These are phyloP conservation scores for Sporothrix globosa DNA, from an alignment of 2,329 filamentous ascomycete genomes.

Conservation along the genomic window DNA sequence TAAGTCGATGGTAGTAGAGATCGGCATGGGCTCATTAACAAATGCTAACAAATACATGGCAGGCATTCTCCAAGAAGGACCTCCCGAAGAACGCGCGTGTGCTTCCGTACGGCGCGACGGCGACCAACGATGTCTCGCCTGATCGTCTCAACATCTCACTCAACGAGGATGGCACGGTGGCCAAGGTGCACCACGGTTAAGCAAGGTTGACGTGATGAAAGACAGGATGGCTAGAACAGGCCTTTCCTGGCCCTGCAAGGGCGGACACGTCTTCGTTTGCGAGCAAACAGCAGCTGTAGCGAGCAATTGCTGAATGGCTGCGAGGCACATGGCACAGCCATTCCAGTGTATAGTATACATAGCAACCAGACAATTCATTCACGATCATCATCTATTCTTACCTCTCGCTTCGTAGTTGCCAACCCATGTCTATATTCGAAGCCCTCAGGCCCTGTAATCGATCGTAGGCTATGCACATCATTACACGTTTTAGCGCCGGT, in stretches of 20 bases:
- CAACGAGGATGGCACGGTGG: conserved; percentile 63
- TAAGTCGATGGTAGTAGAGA: conserved; percentile 40
- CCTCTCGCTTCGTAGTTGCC: not conserved
- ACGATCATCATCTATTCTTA: not conserved
- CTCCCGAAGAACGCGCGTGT: conserved; percentile 61
- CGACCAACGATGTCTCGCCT: conserved; percentile 60
- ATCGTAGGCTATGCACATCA: conserved; percentile 5
- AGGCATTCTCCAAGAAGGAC: conserved; percentile 65
- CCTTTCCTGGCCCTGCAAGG: not conserved
- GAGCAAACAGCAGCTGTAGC: not conserved
- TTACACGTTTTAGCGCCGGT: not conserved
- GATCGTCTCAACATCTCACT: conserved; percentile 63
- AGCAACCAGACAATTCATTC: not conserved
- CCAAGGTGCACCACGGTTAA: conserved; percentile 61
- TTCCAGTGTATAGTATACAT: not conserved
- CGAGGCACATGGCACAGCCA: not conserved
- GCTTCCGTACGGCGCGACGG: conserved; percentile 59
- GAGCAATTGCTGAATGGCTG: not conserved
- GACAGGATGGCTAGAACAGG: not conserved
- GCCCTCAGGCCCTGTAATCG: not conserved
- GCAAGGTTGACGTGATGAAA: not conserved
- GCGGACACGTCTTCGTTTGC: not conserved
- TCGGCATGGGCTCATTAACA: too few relatives aligned
- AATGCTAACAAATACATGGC: not conserved
- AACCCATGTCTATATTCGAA: not conserved